These are phyloP conservation scores for Evernia prunastri DNA, from an alignment of 495 filamentous ascomycete genomes.

Conservation along the genomic window DNA sequence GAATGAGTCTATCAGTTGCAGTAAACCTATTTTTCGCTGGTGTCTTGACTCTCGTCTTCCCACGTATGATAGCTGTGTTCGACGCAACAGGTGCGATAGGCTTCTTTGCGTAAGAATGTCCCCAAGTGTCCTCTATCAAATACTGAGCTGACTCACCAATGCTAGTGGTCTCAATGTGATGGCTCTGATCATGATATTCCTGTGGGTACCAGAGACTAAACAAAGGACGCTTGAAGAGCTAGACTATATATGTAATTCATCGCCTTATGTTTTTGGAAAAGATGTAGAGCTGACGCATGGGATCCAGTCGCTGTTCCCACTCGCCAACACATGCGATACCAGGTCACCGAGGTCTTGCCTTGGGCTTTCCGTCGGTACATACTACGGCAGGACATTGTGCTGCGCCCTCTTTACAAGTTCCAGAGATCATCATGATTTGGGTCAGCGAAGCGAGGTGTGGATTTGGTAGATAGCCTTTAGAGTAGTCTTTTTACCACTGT, in stretches of 20 bases:
- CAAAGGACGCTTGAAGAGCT: constrained; percentile 30
- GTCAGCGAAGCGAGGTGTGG: not conserved
- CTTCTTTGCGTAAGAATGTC: constrained; percentile 41
- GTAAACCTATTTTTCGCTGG: constrained; percentile 62
- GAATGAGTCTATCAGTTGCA: constrained; percentile 68
- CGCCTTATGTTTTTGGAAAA: not conserved
- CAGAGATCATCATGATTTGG: not conserved
- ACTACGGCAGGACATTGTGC: constrained; percentile 45
- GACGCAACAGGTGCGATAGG: constrained; percentile 49
- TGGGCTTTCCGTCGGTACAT: constrained; percentile 65
- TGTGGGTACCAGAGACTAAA: constrained; percentile 47
- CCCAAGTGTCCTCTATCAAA: not conserved
- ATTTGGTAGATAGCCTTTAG: not conserved
- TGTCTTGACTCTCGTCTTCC: constrained; percentile 59
- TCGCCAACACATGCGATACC: constrained; percentile 56
- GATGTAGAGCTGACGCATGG: not conserved
- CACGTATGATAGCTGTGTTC: constrained; percentile 49
- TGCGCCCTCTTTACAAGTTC: constrained; percentile 61
- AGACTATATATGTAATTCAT: constrained; percentile 32
- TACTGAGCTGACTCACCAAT: not conserved
- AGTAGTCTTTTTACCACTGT: not conserved
- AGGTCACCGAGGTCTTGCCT: constrained; percentile 53
- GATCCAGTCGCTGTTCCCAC: constrained; percentile 55
- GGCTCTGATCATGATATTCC: constrained; percentile 60
- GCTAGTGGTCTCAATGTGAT: constrained; percentile 50